Evolutionary conservation across 768 basidiomycete genomes (phyloP), one percentile per base, ranked within the genome.

Genomic region (Leccinum uliginosum): DNA sequence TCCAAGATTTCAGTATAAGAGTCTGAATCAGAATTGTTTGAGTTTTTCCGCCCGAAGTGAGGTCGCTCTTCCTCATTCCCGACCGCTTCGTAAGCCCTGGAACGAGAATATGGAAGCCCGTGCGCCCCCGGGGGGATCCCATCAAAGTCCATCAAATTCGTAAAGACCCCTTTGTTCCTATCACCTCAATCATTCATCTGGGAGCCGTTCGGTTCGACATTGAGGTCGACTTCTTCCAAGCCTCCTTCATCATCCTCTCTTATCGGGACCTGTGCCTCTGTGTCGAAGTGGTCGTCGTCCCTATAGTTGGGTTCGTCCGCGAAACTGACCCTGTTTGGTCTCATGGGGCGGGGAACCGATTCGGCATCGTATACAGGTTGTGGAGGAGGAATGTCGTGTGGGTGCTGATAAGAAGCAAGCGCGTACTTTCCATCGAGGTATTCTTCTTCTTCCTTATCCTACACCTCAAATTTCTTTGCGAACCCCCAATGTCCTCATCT

Each of bases 381-480:
- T 3, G 85, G 86, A 2, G 83, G 76, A 17, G 72, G 73, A 43
- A 88, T 84, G 47, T 85, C 82, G 59, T 84, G 79, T 10, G 85
- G 84, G 59, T 86, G 83, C 50, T 77, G 72, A 70, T 83, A 81
- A 4, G 83, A 83, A 17, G 83, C 80, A 46, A 83, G 66, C 1
- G 81, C 76, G 55, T 75, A 81, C 64, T 71, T 77, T 58, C 71
- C 67, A 53, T 76, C 65, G n/a, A 66, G 55, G 23, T 74, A 70
- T 26, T 66, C 55, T 6, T 54, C 55, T 6, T 54, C 51, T 24
- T 59, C 54, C 53, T 44, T 65, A 11, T 59, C 55, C 53, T 44
- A 62, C 11, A 57, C 10, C 14, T 35, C 32, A 21, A 64, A 53
- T 6, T 58, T 62, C 53, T 55, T 61, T 52, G 57, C 62, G 14